Conservation (phyloP, 208 protist genomes). For the Tetramitus jugosus region DNA sequence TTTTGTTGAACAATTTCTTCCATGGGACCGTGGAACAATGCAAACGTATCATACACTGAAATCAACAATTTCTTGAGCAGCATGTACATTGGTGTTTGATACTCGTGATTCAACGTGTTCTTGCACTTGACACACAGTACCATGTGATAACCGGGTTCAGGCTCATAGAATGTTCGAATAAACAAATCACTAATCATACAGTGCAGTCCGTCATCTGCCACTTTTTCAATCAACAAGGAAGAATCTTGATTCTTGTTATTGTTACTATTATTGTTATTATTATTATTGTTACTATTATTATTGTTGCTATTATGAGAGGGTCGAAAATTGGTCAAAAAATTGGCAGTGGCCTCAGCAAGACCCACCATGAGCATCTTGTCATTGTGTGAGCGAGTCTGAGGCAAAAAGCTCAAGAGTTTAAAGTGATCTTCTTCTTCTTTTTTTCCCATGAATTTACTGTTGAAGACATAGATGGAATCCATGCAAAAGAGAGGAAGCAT, state of each 20-base stretch:
- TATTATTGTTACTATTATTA: background rate
- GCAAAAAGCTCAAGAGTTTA: background rate
- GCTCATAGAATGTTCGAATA: too few species aligned
- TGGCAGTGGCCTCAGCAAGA: background rate
- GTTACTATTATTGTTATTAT: background rate
- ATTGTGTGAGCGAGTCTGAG: background rate
- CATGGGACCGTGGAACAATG: background rate
- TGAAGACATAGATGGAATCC: slow-evolving; percentile 13
- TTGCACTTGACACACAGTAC: background rate
- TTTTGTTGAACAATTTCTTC: background rate
- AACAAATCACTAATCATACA: too few species aligned
- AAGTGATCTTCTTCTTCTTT: slow-evolving; percentile 5
- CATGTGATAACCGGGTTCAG: slow-evolving; percentile 17
- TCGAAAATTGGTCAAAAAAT: background rate
- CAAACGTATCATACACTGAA: background rate
- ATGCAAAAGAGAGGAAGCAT: too few species aligned
- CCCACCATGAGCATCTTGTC: slow-evolving; percentile 5
- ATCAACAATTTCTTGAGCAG: background rate
- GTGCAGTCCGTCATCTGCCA: too few species aligned
- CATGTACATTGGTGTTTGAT: background rate
- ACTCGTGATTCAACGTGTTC: background rate
- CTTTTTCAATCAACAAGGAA: background rate
- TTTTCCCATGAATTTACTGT: slow-evolving; percentile 19
- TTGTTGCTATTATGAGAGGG: background rate
- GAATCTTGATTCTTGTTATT: background rate